Percentiles rank a stretch among this genome's conserved stretches.
Conservation (phyloP, 345 rosid genomes). For the Barbarea vulgaris region DNA sequence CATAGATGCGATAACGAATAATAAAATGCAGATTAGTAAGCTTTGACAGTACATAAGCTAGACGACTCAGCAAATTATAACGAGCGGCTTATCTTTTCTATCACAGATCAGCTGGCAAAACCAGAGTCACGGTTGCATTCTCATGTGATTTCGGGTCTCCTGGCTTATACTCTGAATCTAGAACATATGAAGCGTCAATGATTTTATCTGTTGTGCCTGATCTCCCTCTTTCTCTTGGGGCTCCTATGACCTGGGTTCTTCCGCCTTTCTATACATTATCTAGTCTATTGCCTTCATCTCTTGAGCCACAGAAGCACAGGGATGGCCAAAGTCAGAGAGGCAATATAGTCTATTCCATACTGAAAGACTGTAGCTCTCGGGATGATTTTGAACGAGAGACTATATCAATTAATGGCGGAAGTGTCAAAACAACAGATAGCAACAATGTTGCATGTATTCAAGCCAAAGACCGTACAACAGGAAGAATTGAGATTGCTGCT, state of each 20-base stretch:
- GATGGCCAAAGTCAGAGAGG: slow-evolving; percentile 69
- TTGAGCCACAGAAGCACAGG: slow-evolving; percentile 50
- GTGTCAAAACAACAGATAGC: slow-evolving; percentile 67
- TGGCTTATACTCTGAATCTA: slow-evolving; percentile 63
- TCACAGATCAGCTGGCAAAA: slow-evolving; percentile 77
- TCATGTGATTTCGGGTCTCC: slow-evolving; percentile 77
- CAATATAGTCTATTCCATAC: slow-evolving; percentile 61
- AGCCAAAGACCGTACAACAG: slow-evolving; percentile 81
- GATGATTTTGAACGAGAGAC: slow-evolving; percentile 51
- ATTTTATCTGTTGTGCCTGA: slow-evolving; percentile 69
- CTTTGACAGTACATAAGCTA: slow-evolving; percentile 12
- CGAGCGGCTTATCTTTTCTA: slow-evolving; percentile 34
- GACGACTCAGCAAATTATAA: slow-evolving; percentile 23
- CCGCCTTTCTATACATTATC: slow-evolving; percentile 85
- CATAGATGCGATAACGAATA: neutral
- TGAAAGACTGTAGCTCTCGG: slow-evolving; percentile 58
- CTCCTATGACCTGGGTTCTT: slow-evolving; percentile 84
- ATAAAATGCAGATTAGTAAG: slow-evolving; percentile 15
- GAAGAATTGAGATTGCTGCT: slow-evolving; percentile 82
- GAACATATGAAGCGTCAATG: slow-evolving; percentile 63
- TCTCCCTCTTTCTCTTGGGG: slow-evolving; percentile 89
- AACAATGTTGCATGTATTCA: slow-evolving; percentile 82
- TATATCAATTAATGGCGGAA: slow-evolving; percentile 63
- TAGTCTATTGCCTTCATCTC: slow-evolving; percentile 60
- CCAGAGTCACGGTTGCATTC: slow-evolving; percentile 68